Evolutionary conservation across 2,329 filamentous ascomycete genomes (phyloP), one percentile per base, ranked within the genome.

Genomic region (Hymenoscyphus albidus): DNA sequence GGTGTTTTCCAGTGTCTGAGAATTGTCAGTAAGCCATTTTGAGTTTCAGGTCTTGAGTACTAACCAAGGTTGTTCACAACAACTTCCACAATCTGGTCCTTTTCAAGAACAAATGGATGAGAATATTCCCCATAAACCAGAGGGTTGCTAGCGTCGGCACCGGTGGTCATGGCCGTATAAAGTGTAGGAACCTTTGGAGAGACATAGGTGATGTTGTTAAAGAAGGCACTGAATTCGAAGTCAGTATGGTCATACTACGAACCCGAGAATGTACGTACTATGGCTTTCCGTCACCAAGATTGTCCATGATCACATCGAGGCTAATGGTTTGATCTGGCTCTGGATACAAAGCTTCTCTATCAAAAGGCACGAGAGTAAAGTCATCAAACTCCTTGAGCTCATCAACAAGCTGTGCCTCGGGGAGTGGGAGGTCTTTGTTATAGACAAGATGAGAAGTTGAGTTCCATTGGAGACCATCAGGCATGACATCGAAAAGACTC

Each of bases 361-460:
- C 91, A 62, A 84, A 81, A 0, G 93, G 90, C 0, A 88, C 81
- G 0, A 96, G 82, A 0, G 77, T 81, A 68, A 90, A 86, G 73
- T 96, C 93, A 70, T 97, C 91, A 64, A 89, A 88, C 1, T 87
- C 83, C 31, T 88, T 77, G 58, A 92, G 86, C 13, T 84, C 82
- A 56, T 88, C 81, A 2, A 93, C 74, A 0, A 81, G 65, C 0
- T 83, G 80, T 0, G 91, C 80, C 0, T 79, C 74, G 1, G 84
- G 82, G 0, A 83, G 74, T 0, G 77, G 67, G 18, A 82, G 79
- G 10, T 74, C 65, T 1, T 77, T 71, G 69, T 88, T 80, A 71
- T 88, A 88, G 6, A 83, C 80, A 0, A 89, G 79, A 84, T 85
- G 88, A n/a, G 85, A 85, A 0, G 86, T 89, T 16, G 83, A 82